Evolutionary conservation across 257 asterid genomes (phyloP).

Genomic region (Solanum chiquidenum): DNA sequence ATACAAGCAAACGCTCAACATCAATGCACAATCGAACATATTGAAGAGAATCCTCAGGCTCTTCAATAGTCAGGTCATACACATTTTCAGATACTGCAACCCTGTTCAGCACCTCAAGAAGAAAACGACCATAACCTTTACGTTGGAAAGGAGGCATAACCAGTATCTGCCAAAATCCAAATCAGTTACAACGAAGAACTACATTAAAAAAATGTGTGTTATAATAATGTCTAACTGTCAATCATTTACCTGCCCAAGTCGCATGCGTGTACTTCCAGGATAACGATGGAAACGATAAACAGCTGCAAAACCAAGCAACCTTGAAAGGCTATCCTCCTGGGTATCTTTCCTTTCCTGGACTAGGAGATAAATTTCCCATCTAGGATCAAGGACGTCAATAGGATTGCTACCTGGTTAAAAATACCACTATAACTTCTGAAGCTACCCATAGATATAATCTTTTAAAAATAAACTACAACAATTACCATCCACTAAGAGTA

Average conservation of each 20-base stretch:
- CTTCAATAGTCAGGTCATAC: constrained; percentile 82
- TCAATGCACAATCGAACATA: constrained; percentile 75
- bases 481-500: constrained; percentile 61
- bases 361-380: constrained; percentile 78
- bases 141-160: constrained; percentile 78
- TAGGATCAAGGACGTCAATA: constrained; percentile 80
- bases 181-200: neutral
- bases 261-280: constrained; percentile 58
- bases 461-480: neutral
- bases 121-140: constrained; percentile 69
- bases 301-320: constrained; percentile 75
- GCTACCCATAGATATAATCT: neutral
- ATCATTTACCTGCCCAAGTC: constrained; percentile 81
- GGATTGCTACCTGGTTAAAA: constrained; percentile 87
- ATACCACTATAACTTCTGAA: neutral
- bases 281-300: constrained; percentile 74
- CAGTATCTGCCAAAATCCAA: constrained; percentile 46
- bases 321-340: constrained; percentile 23
- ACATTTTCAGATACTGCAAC: constrained; percentile 58
- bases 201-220: neutral
- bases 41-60: constrained; percentile 85
- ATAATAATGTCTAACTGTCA: neutral
- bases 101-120: constrained; percentile 53
- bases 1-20: constrained; percentile 58
- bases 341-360: constrained; percentile 23